phyloP scores from a whole-genome alignment of 176 grass and related monocot genomes.

The Tillandsia fasciculata region DNA sequence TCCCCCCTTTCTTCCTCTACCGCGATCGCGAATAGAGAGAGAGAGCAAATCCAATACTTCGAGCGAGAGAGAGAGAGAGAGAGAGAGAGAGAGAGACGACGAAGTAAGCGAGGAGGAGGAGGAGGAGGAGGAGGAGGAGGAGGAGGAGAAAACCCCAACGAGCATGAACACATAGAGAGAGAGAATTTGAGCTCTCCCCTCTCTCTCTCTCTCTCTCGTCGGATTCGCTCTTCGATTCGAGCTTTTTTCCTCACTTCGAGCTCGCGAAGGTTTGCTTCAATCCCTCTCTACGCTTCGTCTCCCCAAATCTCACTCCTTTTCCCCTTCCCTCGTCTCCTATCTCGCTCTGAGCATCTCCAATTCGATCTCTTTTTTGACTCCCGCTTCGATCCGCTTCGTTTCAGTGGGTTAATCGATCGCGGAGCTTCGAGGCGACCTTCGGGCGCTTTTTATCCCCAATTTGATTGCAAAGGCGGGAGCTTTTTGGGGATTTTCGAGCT shows the following conservation, averaged over 20 bases:
- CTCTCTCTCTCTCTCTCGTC: not conserved
- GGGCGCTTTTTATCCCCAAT: not conserved
- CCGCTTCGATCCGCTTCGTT: conserved; percentile 1
- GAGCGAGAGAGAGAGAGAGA: not conserved
- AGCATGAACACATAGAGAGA: not conserved
- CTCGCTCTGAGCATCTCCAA: conserved; percentile 5
- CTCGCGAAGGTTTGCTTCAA: conserved; percentile 5
- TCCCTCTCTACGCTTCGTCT: not conserved
- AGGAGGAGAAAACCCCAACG: not conserved
- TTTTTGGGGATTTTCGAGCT: not conserved
- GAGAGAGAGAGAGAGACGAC: not conserved
- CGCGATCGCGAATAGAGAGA: conserved; percentile 2
- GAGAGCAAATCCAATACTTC: conserved; percentile 4
- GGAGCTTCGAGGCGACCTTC: not conserved
- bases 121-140: not conserved
- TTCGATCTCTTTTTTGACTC: not conserved
- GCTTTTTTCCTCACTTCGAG: not conserved
- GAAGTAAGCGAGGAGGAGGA: not conserved
- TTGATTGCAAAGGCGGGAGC: not conserved
- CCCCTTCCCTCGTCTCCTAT: not conserved
- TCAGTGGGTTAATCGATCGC: not conserved
- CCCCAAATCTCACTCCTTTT: not conserved
- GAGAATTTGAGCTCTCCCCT: not conserved
- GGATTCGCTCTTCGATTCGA: not conserved
- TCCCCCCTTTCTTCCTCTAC: not conserved